Percentiles rank a stretch among this genome's conserved stretches.
Evolutionary conservation across 129 eudicot species (phyloP).

Genomic region (Helianthus annuus): HanXRQr2.0-SUNRISE NC_035436.2:198969855-198970354

Average conservation of each 20-base stretch:
- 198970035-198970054: constrained; percentile 24
- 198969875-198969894: too few species aligned
- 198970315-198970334: neutral
- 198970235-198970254: neutral
- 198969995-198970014: constrained; percentile 93
- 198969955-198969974: constrained; percentile 77
- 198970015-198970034: constrained; percentile 77
- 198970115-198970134: constrained; percentile 56
- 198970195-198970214: constrained; percentile 54
- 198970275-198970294: neutral
- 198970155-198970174: constrained; percentile 57
- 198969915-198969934: constrained; percentile 58
- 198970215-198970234: neutral
- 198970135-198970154: constrained; percentile 60
- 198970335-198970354: neutral
- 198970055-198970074: constrained; percentile 54
- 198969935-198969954: constrained; percentile 40
- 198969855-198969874: too few species aligned
- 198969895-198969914: too few species aligned
- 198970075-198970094: constrained; percentile 45
- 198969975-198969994: constrained; percentile 75
- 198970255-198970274: constrained; percentile 31
- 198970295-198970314: neutral
- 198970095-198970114: constrained; percentile 51
- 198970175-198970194: constrained; percentile 70